Evolutionary conservation across 2,329 filamentous ascomycete genomes (phyloP), one percentile per base, ranked within the genome.

Genomic region (Nigrospora sphaerica): DNA sequence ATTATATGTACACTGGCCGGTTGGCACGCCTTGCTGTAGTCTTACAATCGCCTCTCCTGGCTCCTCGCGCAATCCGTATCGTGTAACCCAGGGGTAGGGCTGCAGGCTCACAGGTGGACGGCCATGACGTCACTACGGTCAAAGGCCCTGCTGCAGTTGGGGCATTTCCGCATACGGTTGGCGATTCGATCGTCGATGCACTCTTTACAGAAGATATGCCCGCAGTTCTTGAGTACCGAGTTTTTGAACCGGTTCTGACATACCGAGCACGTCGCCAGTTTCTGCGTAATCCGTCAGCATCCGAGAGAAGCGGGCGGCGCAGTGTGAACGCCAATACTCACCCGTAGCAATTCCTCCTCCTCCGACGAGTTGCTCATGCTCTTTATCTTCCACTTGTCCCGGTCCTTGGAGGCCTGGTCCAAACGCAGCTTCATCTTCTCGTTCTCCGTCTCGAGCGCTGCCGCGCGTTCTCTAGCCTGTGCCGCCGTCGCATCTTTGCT

Each of bases 231-330:
- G 64, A 98, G 78, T 11, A 85, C 86, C 1, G 91, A 95, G 61
- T 97, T 89, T 68, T 97, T 97, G 72, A 96, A 91, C 55, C 92
- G 88, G 59, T 82, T 85, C 56, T 89, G 88, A 71, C 95, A 98
- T 43, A 97, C 88, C 12, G 89, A 88, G 71, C 93, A 98, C 44
- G 95, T 81, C 32, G 88, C 85, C 66, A 93, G 78, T 44, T 44
- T 33, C 42, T 44, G 32, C 2, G 12, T n/a, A 23, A 14, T 12
- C 7, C 13, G 12, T 44, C 36, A 44, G 42, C 32, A 36, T 18
- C 9, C 4, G 17, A 18, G 18, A 18, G 33, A 16, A 11, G 31
- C 14, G 12, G 19, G 34, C 34, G 34, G 6, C 34, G 34, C 12
- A 36, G 11, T 13, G 14, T n/a, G 33, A 11, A 32, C 10, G 17